Conservation (phyloP, 768 basidiomycete species). For the Cystoderma amianthinum region DNA sequence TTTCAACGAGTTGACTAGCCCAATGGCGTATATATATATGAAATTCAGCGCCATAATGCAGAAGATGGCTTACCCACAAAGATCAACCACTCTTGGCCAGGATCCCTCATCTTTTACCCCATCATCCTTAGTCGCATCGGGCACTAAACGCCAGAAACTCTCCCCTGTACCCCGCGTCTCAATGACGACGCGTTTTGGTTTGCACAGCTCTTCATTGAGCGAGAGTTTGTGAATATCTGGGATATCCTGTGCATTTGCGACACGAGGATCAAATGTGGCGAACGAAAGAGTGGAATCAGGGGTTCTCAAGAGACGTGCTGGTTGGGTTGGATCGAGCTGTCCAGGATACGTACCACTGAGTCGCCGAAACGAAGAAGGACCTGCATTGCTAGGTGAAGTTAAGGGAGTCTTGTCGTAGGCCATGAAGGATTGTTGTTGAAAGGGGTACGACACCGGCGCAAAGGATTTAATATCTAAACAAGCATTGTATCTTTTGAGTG, state of each 20-base stretch:
- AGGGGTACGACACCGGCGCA: too few species aligned
- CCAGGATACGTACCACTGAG: slow-evolving; percentile 52
- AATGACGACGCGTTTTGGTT: slow-evolving; percentile 68
- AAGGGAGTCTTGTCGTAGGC: background rate
- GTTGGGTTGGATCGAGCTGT: slow-evolving; percentile 56
- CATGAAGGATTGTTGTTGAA: background rate
- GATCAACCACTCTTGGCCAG: slow-evolving; percentile 61
- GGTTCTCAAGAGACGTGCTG: slow-evolving; percentile 50
- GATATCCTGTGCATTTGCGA: slow-evolving; percentile 39
- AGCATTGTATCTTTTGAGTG: slow-evolving; percentile 14
- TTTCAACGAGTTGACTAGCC: slow-evolving; percentile 37
- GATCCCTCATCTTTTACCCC: slow-evolving; percentile 58
- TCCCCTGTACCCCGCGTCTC: slow-evolving; percentile 54
- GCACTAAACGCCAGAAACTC: slow-evolving; percentile 72
- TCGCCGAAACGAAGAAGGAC: slow-evolving; percentile 15
- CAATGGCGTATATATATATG: slow-evolving; percentile 1
- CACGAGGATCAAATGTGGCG: slow-evolving; percentile 66
- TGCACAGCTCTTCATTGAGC: slow-evolving; percentile 36
- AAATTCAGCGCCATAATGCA: slow-evolving; percentile 1
- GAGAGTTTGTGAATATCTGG: slow-evolving; percentile 33
- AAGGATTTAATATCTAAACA: too few species aligned
- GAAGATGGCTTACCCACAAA: slow-evolving; percentile 55
- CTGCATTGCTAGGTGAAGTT: slow-evolving; percentile 6
- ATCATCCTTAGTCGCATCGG: slow-evolving; percentile 52
- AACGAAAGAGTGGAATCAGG: slow-evolving; percentile 59